Conservation (phyloP, 2,329 filamentous ascomycete genomes). For the Fusarium chaquense region DNA sequence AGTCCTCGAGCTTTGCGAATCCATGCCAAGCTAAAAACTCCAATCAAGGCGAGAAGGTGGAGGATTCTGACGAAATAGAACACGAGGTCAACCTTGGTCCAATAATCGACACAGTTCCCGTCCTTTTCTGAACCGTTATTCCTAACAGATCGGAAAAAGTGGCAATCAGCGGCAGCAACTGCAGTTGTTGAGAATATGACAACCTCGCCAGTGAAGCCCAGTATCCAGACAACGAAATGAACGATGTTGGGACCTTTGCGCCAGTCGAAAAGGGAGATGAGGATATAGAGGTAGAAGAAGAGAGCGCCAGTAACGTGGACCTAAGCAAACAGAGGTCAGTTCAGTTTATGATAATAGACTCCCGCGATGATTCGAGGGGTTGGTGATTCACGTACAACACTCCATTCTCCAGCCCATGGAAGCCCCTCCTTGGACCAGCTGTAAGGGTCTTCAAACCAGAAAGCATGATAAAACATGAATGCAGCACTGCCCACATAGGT, state of each 20-base stretch:
- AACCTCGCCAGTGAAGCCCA: slow-evolving; percentile 79
- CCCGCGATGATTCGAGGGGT: slow-evolving; percentile 1
- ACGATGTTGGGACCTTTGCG: slow-evolving; percentile 82
- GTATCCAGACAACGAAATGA: slow-evolving; percentile 83
- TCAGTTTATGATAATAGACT: slow-evolving; percentile 20
- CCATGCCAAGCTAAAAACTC: slow-evolving; percentile 59
- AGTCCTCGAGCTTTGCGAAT: slow-evolving; percentile 57
- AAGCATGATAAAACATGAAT: slow-evolving; percentile 79
- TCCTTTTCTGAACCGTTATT: slow-evolving; percentile 44
- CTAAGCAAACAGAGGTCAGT: slow-evolving; percentile 60
- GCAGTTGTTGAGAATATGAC: slow-evolving; percentile 77
- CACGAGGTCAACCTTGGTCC: slow-evolving; percentile 68
- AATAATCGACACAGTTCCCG: slow-evolving; percentile 54
- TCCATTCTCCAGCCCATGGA: slow-evolving; percentile 80
- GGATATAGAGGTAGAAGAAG: slow-evolving; percentile 87
- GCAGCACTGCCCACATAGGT: slow-evolving; percentile 82
- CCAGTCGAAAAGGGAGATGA: slow-evolving; percentile 88
- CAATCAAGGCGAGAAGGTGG: slow-evolving; percentile 70
- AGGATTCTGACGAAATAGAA: slow-evolving; percentile 77
- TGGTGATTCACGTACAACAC: slow-evolving; percentile 70
- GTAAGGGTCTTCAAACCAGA: slow-evolving; percentile 60
- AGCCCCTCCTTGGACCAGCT: slow-evolving; percentile 60
- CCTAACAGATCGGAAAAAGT: slow-evolving; percentile 64
- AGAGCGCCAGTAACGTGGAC: slow-evolving; percentile 87
- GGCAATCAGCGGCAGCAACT: slow-evolving; percentile 74